Conservation (phyloP, 2,329 filamentous ascomycete genomes). For the Alternaria burnsii region DNA sequence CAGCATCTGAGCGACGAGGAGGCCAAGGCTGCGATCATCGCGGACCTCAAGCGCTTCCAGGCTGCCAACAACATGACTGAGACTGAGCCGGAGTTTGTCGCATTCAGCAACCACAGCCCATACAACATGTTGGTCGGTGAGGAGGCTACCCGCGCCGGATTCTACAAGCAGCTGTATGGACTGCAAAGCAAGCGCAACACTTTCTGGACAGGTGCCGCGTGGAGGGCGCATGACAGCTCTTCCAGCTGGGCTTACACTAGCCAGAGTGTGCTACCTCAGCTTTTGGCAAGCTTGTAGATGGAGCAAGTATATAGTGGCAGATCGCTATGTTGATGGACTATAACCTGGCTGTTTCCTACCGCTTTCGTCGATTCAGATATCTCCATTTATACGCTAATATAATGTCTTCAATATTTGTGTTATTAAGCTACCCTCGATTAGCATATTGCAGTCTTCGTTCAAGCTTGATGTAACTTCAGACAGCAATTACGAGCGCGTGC, state of each 20-base stretch:
- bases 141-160: constrained; percentile 27
- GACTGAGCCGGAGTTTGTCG: constrained; percentile 28
- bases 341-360: not conserved
- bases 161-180: constrained; percentile 33
- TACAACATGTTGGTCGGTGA: constrained; percentile 25
- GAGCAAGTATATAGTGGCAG: not conserved
- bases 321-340: not conserved
- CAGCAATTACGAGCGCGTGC: not conserved
- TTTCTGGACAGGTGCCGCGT: constrained; percentile 32
- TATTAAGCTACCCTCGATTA: not conserved
- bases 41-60: constrained; percentile 22
- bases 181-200: constrained; percentile 34
- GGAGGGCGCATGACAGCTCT: constrained; percentile 27
- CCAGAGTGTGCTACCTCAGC: constrained; percentile 49
- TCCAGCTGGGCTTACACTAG: constrained; percentile 37
- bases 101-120: constrained; percentile 38
- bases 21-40: constrained; percentile 28
- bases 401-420: constrained; percentile 1
- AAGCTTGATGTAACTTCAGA: not conserved
- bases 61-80: constrained; percentile 8
- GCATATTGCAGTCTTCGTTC: not conserved
- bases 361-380: not conserved
- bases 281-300: constrained; percentile 17
- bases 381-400: not conserved
- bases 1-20: constrained; percentile 22